These are phyloP conservation scores for Blastomyces silverae DNA, from an alignment of 2,329 filamentous ascomycete species.

Conservation along the genomic window DNA sequence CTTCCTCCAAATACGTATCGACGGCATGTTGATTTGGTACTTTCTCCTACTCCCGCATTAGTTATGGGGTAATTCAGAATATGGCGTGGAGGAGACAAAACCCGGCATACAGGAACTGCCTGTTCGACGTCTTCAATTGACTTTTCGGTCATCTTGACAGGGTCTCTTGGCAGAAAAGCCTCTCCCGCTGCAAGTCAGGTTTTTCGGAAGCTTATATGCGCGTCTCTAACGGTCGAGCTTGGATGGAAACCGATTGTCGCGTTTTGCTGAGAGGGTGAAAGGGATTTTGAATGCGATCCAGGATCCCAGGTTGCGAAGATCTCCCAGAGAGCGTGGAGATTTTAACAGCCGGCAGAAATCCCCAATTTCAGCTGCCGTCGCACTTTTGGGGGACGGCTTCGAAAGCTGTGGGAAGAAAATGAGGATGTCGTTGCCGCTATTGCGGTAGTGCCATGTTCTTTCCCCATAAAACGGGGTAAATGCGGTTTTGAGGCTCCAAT, in stretches of 20 bases:
- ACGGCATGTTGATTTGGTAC: not conserved
- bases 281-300: not conserved
- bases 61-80: not conserved
- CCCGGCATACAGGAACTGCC: not conserved
- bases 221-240: not conserved
- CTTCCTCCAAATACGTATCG: conserved; percentile 2
- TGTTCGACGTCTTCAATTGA: not conserved
- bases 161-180: not conserved
- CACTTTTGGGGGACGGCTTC: not conserved
- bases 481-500: not conserved
- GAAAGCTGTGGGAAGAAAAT: not conserved
- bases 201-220: not conserved
- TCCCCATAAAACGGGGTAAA: not conserved
- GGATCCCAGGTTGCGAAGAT: not conserved
- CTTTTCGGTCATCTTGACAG: conserved; percentile 5
- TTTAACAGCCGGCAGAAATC: not conserved
- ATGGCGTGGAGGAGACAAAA: not conserved
- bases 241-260: not conserved
- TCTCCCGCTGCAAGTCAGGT: not conserved
- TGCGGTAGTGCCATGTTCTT: not conserved
- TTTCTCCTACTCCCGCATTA: not conserved
- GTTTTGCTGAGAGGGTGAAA: not conserved
- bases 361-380: not conserved
- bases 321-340: not conserved
- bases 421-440: not conserved